A percentile compares a stretch with the other conserved stretches of the same genome.
These are phyloP conservation scores for Lathyrus oleraceus DNA, from an alignment of 306 rosid species.

Conservation along the genomic window DNA sequence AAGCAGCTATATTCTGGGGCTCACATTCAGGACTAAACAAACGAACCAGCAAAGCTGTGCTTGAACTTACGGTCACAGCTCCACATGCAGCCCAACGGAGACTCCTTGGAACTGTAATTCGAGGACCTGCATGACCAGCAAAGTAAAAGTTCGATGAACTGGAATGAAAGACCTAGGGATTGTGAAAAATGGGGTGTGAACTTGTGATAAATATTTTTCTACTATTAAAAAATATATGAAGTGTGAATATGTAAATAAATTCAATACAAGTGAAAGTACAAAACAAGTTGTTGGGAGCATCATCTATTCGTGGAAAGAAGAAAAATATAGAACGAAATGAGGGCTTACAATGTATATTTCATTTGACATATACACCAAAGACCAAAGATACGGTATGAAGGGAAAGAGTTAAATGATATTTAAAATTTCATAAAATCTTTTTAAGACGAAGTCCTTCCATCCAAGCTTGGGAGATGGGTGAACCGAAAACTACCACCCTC, in stretches of 20 bases:
- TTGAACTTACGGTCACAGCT: conserved; percentile 68
- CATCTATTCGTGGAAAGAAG: no score
- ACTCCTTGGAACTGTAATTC: conserved; percentile 76
- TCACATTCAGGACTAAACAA: conserved; percentile 93
- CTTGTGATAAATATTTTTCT: background rate
- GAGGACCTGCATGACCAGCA: conserved; percentile 66
- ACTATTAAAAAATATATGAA: background rate
- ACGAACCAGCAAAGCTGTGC: conserved; percentile 83
- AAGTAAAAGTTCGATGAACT: conserved; percentile 12
- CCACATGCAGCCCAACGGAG: conserved; percentile 93
- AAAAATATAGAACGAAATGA: background rate
- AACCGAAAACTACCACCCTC: no score
- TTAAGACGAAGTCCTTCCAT: background rate
- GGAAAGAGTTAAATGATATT: background rate
- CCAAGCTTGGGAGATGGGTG: background rate
- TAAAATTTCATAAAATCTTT: conserved; percentile 5
- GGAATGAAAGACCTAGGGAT: background rate
- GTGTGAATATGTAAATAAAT: no score
- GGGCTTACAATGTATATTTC: background rate
- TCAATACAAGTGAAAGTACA: no score
- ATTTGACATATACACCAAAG: background rate
- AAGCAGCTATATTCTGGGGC: conserved; percentile 94
- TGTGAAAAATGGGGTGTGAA: background rate
- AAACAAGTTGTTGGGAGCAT: no score
- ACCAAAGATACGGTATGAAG: background rate